Conservation (phyloP, 1,139 yeast species). For the Suhomyces yuchorum region DNA sequence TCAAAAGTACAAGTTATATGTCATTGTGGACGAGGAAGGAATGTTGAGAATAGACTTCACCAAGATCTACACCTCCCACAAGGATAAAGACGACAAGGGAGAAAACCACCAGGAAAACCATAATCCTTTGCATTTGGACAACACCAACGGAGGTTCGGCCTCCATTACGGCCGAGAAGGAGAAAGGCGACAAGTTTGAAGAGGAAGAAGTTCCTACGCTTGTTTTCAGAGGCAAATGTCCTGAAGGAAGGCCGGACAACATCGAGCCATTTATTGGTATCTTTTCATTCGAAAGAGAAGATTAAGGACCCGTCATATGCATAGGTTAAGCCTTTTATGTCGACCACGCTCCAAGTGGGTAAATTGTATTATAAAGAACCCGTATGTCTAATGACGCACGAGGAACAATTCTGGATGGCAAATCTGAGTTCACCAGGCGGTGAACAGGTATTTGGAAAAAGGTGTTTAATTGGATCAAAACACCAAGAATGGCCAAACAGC, state of each 20-base stretch:
- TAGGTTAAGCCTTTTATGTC: not conserved
- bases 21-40: constrained; percentile 53
- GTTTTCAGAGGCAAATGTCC: constrained; percentile 57
- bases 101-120: constrained; percentile 12
- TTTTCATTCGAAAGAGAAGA: constrained; percentile 54
- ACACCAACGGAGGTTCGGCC: not conserved
- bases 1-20: constrained; percentile 54
- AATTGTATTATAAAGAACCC: not conserved
- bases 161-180: constrained; percentile 1
- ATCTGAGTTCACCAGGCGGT: too few relatives aligned
- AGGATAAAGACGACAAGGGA: constrained; percentile 15
- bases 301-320: constrained; percentile 6
- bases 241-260: constrained; percentile 54
- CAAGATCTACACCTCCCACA: constrained; percentile 38
- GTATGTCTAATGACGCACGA: too few relatives aligned
- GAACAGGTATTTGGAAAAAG: too few relatives aligned
- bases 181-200: constrained; percentile 22
- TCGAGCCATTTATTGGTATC: constrained; percentile 60
- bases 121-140: constrained; percentile 3
- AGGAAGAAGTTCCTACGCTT: constrained; percentile 47
- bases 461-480: too few relatives aligned
- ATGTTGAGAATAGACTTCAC: constrained; percentile 56
- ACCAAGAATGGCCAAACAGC: too few relatives aligned
- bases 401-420: too few relatives aligned
- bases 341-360: not conserved